Evolutionary conservation across 345 rosid genomes (phyloP), one percentile per base, ranked within the genome.

Genomic region (Toxicodendron radicans): DNA sequence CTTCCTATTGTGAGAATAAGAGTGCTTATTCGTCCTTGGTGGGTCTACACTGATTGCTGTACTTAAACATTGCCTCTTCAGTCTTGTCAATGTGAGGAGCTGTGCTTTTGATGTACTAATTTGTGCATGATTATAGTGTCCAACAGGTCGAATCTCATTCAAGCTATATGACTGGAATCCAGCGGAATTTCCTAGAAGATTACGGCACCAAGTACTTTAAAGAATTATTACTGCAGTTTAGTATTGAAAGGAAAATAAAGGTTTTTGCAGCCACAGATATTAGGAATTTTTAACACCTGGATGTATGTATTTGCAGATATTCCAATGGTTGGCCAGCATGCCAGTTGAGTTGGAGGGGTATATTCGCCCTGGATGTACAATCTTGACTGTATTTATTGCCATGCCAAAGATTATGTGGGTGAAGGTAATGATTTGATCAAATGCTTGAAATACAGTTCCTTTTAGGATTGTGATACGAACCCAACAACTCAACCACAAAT

Each of bases 161-260:
- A 93, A 91, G 89, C 98, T 95, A 71, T 93, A 93, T 82, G 99
- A 95, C 71, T 95, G 99, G 99, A 95, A 95, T 85, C 99, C 98
- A 2, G 98, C 98, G 3, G 99, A 95, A 79, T 95, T 95, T 78
- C 99, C 99, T 1, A 86, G 99, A 87, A 91, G 97, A 86, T 98
- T 95, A 58, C 97, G 98, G 74, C 99, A 86, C 79, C 99, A 95
- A 91, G 99, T 95, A 95, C 80, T 79, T 51, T 84, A 85, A 86
- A 79, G 80, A 84, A 77, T 81, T 84, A 56, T 80, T 79, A 32
- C 86, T 83, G 68, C 85, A 86, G 91, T 90, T 90, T 89, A 89
- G 95, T 89, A 80, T 84, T 84, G 80, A 30, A 73, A 76, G 69
- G 78, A 56, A 41, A 75, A 45, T 64, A 61, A 35, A 59, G 62